These are phyloP conservation scores for Colletotrichum lindemuthianum DNA, from an alignment of 2,329 filamentous ascomycete species.

Conservation along the genomic window DNA sequence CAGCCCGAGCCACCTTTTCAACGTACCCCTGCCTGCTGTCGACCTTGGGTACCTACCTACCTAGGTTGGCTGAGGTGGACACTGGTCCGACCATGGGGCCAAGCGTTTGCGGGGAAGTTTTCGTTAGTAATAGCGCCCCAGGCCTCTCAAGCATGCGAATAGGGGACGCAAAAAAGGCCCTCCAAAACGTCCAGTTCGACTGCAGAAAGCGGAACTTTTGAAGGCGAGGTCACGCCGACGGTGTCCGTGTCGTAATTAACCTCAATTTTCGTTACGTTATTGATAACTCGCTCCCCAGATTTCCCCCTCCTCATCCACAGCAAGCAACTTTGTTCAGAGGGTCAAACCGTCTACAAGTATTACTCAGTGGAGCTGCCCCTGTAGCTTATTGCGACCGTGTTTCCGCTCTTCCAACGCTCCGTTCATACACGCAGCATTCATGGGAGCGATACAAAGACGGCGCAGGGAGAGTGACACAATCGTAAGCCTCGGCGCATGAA, in stretches of 20 bases:
- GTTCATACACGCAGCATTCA: neutral
- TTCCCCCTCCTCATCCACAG: slow-evolving; percentile 33
- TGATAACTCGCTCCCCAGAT: slow-evolving; percentile 19
- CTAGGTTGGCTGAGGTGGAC: neutral
- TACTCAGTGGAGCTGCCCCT: slow-evolving; percentile 18
- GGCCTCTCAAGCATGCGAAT: neutral
- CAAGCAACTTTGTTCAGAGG: slow-evolving; percentile 28
- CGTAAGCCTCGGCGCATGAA: no score
- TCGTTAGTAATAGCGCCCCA: slow-evolving; percentile 17
- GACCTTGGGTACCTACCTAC: slow-evolving; percentile 10
- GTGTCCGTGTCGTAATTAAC: neutral
- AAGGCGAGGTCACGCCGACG: slow-evolving; percentile 4
- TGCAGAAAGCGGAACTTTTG: slow-evolving; percentile 26
- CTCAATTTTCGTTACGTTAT: slow-evolving; percentile 31
- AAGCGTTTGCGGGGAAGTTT: slow-evolving; percentile 15
- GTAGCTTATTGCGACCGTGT: slow-evolving; percentile 18
- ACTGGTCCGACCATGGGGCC: neutral
- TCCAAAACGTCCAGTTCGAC: neutral
- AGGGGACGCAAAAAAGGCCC: slow-evolving; percentile 2
- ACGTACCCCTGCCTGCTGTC: neutral
- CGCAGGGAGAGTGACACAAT: neutral
- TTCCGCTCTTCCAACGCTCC: neutral
- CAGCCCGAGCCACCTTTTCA: slow-evolving; percentile 23
- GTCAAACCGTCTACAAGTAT: slow-evolving; percentile 19
- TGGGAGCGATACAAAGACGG: neutral